These are phyloP conservation scores for Furcasterigmium furcatum DNA, from an alignment of 2,329 filamentous ascomycete species.

Conservation along the genomic window DNA sequence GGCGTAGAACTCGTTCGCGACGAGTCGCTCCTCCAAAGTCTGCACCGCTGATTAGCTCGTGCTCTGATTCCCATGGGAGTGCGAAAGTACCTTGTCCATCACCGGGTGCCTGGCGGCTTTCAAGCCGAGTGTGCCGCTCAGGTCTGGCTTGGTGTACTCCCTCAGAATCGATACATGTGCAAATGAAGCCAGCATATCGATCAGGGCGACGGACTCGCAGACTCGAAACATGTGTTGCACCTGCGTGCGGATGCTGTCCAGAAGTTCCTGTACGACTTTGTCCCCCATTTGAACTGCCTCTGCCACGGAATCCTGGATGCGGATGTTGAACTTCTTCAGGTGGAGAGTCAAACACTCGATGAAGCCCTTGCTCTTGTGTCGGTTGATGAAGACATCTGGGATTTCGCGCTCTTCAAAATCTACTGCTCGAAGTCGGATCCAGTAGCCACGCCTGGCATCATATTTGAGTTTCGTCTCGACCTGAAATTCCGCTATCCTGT, in stretches of 20 bases:
- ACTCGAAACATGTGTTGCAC: slow-evolving; percentile 76
- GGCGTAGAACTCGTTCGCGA: slow-evolving; percentile 90
- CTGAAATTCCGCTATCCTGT: slow-evolving; percentile 45
- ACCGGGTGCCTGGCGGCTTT: slow-evolving; percentile 77
- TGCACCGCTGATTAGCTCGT: not conserved
- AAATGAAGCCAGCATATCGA: slow-evolving; percentile 83
- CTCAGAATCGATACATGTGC: slow-evolving; percentile 65
- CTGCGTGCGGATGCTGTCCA: slow-evolving; percentile 67
- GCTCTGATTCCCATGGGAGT: not conserved
- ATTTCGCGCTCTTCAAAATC: slow-evolving; percentile 60
- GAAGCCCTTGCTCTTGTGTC: slow-evolving; percentile 65
- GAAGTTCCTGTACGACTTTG: slow-evolving; percentile 66
- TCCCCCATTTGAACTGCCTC: slow-evolving; percentile 85
- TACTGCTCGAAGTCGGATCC: slow-evolving; percentile 60
- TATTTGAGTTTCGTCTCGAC: slow-evolving; percentile 68
- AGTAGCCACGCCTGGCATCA: slow-evolving; percentile 77
- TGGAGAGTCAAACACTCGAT: slow-evolving; percentile 86
- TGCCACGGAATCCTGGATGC: slow-evolving; percentile 76
- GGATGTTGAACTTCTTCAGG: slow-evolving; percentile 75
- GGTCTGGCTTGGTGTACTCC: slow-evolving; percentile 61
- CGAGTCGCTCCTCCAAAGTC: slow-evolving; percentile 49
- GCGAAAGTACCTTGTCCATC: slow-evolving; percentile 55
- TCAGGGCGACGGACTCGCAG: slow-evolving; percentile 79
- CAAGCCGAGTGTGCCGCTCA: slow-evolving; percentile 67
- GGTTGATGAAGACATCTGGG: slow-evolving; percentile 74